phyloP scores from a whole-genome alignment of 441 rosid genomes.

The Eruca vesicaria region DNA sequence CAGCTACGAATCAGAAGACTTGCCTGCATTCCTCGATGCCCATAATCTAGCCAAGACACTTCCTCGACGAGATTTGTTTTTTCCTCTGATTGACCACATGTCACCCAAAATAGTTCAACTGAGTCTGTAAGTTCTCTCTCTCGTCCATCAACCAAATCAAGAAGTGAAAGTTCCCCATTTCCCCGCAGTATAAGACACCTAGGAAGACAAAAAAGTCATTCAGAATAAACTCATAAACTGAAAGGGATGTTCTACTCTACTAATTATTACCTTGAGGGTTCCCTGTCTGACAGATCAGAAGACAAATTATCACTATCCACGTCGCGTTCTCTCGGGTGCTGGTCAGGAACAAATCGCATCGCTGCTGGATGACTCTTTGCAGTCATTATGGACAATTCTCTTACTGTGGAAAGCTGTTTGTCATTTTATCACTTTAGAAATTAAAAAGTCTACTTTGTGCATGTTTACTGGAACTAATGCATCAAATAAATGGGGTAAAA shows the following conservation, averaged over 20 bases:
- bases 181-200: conserved; percentile 94
- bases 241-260: conserved; percentile 23
- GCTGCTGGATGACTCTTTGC: conserved; percentile 99
- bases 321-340: conserved; percentile 57
- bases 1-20: conserved; percentile 30
- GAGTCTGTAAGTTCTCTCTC: conserved; percentile 98
- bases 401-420: conserved; percentile 99
- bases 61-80: conserved; percentile 90
- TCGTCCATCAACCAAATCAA: conserved; percentile 97
- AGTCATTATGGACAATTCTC: conserved; percentile 99
- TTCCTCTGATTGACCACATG: conserved; percentile 94
- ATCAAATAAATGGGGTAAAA: not conserved
- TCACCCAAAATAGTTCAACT: conserved; percentile 98
- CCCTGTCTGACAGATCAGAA: conserved; percentile 56
- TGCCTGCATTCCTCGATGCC: conserved; percentile 99
- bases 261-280: conserved; percentile 78
- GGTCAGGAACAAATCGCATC: conserved; percentile 96
- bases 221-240: conserved; percentile 31
- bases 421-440: conserved; percentile 94
- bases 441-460: not conserved
- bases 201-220: conserved; percentile 31
- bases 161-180: conserved; percentile 94
- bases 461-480: conserved; percentile 8
- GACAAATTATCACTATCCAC: conserved; percentile 46
- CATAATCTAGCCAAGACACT: conserved; percentile 98